Base-by-base conservation (phyloP, 257 asterid genomes). In the Ligustrum vulgare region DNA sequence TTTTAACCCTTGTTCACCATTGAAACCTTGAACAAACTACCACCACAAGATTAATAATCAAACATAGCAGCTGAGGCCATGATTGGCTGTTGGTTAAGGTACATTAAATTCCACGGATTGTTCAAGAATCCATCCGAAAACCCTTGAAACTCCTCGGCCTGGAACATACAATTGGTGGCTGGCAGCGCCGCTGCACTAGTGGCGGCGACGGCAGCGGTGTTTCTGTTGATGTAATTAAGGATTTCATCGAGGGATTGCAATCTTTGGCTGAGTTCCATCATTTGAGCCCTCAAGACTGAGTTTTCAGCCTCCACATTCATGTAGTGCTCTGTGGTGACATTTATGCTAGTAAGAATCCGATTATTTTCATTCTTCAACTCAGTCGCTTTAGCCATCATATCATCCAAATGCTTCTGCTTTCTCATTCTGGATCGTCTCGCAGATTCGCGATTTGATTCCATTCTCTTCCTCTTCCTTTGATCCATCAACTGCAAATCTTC, bases 391-490 rank as follows among this genome's bases (percentile, higher is more conserved):
- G 87, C 84, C 85, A 72, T 75, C 49, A 95, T 83, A 32, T 91
- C 96, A 67, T 93, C 99, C 65, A 95, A 8, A 77, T 89, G 96
- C 81, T 86, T 86, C 90, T 90, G 98, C 77, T 94, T 94, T 41
- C 96, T 82, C 97, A 87, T 74, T 83, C 98, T 82, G 65, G 98
- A 95, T 75, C 98, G 82, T 77, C 96, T 78, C 25, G 99, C 97
- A 7, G 99, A 95, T 66, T 95, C 99, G 0, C 99, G 84, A 81
- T 93, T 93, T n/a, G 99, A 94, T 33, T 75, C 86, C 97, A 91
- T 95, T 70, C 99, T 74, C 84, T 90, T 92, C 45, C 94, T 74
- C 80, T 90, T 91, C 81, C 91, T 82, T 80, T 86, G 90, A 23
- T 89, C 90, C 90, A 89, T 79, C 75, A 75, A 41, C 35, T 66